Evolutionary conservation across 1,284 basidiomycete genomes (phyloP).

Genomic region (Ganoderma leucocontextum): DNA sequence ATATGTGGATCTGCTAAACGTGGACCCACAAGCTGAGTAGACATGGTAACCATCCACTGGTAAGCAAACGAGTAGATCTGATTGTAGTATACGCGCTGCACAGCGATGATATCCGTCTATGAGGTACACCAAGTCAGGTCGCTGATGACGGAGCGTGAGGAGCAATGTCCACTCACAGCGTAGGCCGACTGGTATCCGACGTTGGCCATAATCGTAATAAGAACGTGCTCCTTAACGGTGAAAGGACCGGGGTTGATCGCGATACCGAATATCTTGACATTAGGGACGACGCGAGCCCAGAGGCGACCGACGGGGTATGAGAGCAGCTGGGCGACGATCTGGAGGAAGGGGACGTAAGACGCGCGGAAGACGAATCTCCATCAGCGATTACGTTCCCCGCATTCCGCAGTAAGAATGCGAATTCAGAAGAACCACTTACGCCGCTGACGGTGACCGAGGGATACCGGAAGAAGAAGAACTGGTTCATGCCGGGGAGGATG

Average conservation of each 20-base stretch:
- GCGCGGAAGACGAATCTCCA: not conserved
- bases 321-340: slow-evolving; percentile 69
- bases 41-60: slow-evolving; percentile 85
- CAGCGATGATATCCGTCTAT: slow-evolving; percentile 80
- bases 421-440: slow-evolving; percentile 21
- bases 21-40: slow-evolving; percentile 67
- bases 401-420: not conserved
- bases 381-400: not conserved
- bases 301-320: slow-evolving; percentile 66
- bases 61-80: slow-evolving; percentile 70
- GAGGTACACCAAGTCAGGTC: slow-evolving; percentile 5
- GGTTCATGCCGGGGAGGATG: slow-evolving; percentile 67
- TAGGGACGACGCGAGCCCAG: slow-evolving; percentile 63
- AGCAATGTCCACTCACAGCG: slow-evolving; percentile 33
- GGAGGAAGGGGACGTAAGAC: not conserved
- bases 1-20: not conserved
- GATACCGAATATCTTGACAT: slow-evolving; percentile 62
- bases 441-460: slow-evolving; percentile 57
- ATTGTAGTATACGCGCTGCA: slow-evolving; percentile 77
- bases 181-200: slow-evolving; percentile 52
- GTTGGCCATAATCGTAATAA: slow-evolving; percentile 76
- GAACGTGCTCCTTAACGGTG: slow-evolving; percentile 58
- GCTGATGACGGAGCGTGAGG: slow-evolving; percentile 2
- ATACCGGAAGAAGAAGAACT: slow-evolving; percentile 77
- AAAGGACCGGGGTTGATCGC: slow-evolving; percentile 72